Evolutionary conservation across 2,329 filamentous ascomycete species (phyloP).

Genomic region (Venturia oleaginea): DNA sequence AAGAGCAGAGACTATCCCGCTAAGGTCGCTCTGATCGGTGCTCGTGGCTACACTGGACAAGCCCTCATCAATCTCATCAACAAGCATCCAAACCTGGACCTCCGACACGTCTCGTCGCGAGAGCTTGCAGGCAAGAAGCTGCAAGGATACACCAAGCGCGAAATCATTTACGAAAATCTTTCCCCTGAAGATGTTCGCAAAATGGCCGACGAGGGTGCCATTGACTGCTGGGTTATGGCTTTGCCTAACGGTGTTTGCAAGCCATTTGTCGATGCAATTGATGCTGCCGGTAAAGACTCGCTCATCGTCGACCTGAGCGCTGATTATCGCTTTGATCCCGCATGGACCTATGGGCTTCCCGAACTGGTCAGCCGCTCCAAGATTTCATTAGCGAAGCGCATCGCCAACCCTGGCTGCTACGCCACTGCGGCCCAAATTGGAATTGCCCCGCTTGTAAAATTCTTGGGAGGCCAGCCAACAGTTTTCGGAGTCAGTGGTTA

Average conservation of each 20-base stretch:
- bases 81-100: slow-evolving; percentile 78
- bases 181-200: slow-evolving; percentile 75
- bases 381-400: slow-evolving; percentile 70
- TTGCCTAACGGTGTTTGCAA: slow-evolving; percentile 92
- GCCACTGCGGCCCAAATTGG: slow-evolving; percentile 87
- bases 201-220: slow-evolving; percentile 73
- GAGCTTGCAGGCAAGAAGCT: slow-evolving; percentile 82
- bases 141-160: slow-evolving; percentile 80
- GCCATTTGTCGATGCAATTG: slow-evolving; percentile 83
- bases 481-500: slow-evolving; percentile 91
- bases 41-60: slow-evolving; percentile 89
- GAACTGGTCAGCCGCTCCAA: slow-evolving; percentile 70
- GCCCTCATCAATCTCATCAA: slow-evolving; percentile 82
- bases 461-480: slow-evolving; percentile 69
- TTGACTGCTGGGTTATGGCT: slow-evolving; percentile 97
- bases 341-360: slow-evolving; percentile 84
- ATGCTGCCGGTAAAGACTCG: slow-evolving; percentile 56
- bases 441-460: slow-evolving; percentile 70
- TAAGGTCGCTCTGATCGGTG: slow-evolving; percentile 79
- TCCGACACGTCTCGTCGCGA: slow-evolving; percentile 85
- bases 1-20: slow-evolving; percentile 70
- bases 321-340: slow-evolving; percentile 81
- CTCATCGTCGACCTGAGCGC: slow-evolving; percentile 92
- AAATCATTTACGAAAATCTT: slow-evolving; percentile 88
- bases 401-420: slow-evolving; percentile 91